Percentiles rank a stretch among this genome's conserved stretches.
Conservation (phyloP, 2,329 filamentous ascomycete species). For the Diplodia intermedia region DNA sequence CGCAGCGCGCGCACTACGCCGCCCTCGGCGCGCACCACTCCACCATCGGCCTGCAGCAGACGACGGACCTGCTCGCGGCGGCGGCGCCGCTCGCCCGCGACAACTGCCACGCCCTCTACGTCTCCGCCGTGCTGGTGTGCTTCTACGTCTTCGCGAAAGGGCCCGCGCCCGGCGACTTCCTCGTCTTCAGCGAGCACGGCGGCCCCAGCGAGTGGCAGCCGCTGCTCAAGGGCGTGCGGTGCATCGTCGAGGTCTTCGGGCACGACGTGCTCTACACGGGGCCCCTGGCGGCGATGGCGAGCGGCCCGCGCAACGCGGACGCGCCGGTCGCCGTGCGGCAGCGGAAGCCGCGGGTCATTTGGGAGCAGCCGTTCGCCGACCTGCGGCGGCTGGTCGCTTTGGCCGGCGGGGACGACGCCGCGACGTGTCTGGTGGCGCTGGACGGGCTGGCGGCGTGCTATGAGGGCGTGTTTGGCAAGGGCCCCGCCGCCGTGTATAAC, state of each 20-base stretch:
- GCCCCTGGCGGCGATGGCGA: neutral
- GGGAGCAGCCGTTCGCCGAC: neutral
- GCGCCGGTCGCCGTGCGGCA: neutral
- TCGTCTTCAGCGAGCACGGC: constrained; percentile 9
- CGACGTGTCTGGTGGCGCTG: neutral
- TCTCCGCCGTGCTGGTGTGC: constrained; percentile 5
- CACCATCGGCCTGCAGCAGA: constrained; percentile 17
- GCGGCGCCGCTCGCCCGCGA: neutral
- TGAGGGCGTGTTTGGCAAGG: neutral
- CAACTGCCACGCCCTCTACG: constrained; percentile 24
- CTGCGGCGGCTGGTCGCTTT: neutral
- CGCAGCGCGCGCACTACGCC: constrained; percentile 7
- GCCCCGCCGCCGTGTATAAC: neutral
- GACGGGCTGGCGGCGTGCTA: constrained; percentile 6
- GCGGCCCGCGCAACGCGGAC: neutral
- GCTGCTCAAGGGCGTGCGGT: constrained; percentile 21
- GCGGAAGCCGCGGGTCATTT: neutral
- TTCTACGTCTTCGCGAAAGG: constrained; percentile 24
- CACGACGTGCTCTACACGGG: neutral
- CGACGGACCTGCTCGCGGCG: neutral
- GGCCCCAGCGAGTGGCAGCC: constrained; percentile 19
- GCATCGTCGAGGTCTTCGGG: constrained; percentile 6
- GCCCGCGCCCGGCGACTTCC: constrained; percentile 4
- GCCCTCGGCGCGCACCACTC: constrained; percentile 13
- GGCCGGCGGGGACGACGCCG: neutral